Conservation (phyloP, 495 filamentous ascomycete genomes). For the Aspergillus campestris region DNA sequence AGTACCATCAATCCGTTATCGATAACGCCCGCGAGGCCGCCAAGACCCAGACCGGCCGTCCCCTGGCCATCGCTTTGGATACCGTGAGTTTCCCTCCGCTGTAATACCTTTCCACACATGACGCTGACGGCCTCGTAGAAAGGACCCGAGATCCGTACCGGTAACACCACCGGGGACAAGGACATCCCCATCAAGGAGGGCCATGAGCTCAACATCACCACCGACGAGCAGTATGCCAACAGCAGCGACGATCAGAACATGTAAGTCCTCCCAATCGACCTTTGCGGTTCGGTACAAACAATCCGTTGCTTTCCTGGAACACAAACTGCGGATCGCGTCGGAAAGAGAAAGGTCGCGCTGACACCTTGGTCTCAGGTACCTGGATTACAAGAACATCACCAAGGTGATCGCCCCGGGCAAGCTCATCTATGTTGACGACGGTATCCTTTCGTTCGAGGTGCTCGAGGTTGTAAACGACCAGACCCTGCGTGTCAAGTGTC, state of each 20-base stretch:
- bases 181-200: conserved; percentile 84
- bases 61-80: conserved; percentile 92
- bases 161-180: conserved; percentile 75
- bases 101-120: not conserved
- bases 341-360: not conserved
- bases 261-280: conserved; percentile 43
- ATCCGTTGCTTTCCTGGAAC: not conserved
- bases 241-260: conserved; percentile 82
- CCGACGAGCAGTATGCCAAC: conserved; percentile 88
- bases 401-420: conserved; percentile 91
- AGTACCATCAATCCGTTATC: conserved; percentile 93
- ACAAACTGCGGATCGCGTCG: not conserved
- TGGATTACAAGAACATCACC: conserved; percentile 99
- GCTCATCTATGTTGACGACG: conserved; percentile 96
- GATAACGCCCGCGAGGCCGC: conserved; percentile 87
- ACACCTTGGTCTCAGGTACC: conserved; percentile 54
- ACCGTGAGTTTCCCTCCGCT: conserved; percentile 45
- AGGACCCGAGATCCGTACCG: conserved; percentile 96
- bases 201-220: conserved; percentile 84
- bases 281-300: not conserved
- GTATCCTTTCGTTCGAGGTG: conserved; percentile 92
- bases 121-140: conserved; percentile 45
- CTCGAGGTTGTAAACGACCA: conserved; percentile 78
- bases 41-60: conserved; percentile 62
- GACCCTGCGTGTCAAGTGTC: conserved; percentile 71